Percentiles rank a stretch among this genome's conserved stretches.
These are phyloP conservation scores for Omphalea diandra DNA, from an alignment of 441 rosid genomes.

Conservation along the genomic window DNA sequence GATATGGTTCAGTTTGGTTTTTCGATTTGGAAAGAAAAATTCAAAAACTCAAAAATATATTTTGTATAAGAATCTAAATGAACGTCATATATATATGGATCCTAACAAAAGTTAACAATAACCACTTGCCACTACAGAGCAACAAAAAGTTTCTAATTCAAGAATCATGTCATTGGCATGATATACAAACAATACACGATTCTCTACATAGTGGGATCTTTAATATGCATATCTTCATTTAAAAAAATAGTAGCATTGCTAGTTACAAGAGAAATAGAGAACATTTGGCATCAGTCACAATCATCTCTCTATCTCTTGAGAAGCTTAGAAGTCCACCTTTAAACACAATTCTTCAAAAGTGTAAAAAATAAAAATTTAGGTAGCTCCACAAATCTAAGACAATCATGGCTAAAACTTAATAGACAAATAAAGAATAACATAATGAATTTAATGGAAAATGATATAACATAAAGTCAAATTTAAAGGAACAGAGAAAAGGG, in stretches of 20 bases:
- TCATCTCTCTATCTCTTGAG: constrained; percentile 70
- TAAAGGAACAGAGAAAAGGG: not conserved
- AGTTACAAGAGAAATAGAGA: not conserved
- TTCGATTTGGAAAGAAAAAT: no score
- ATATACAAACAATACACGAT: not conserved
- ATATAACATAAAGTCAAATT: not conserved
- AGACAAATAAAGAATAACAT: not conserved
- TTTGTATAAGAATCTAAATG: no score
- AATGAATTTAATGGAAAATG: not conserved
- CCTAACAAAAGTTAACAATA: no score
- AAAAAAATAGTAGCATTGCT: not conserved
- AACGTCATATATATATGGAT: no score
- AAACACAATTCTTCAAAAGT: constrained; percentile 71
- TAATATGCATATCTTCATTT: no score
- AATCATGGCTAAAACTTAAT: not conserved
- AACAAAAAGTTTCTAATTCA: not conserved
- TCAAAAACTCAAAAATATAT: no score
- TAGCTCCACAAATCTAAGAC: not conserved
- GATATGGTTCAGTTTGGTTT: no score
- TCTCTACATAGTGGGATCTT: not conserved
- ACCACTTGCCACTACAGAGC: no score
- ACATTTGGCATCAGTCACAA: constrained; percentile 27
- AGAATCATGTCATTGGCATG: constrained; percentile 3
- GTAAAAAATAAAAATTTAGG: constrained; percentile 62
- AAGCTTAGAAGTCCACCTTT: constrained; percentile 68